These are phyloP conservation scores for Komagataella kurtzmanii DNA, from an alignment of 805 yeast species.

Conservation along the genomic window DNA sequence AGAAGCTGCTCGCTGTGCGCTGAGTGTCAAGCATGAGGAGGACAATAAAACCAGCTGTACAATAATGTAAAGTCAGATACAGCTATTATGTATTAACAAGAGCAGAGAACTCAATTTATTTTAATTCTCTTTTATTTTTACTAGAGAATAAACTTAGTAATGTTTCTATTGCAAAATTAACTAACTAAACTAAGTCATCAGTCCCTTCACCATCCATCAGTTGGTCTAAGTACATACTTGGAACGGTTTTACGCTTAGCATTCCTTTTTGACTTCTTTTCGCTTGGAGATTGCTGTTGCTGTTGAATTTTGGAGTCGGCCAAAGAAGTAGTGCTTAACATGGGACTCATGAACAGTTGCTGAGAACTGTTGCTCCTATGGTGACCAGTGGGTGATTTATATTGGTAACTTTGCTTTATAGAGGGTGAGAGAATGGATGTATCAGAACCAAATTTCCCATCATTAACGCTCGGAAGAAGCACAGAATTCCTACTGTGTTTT, in stretches of 20 bases:
- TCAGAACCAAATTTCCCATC: not conserved
- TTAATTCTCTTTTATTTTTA: not conserved
- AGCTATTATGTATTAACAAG: not conserved
- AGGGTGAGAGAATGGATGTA: not conserved
- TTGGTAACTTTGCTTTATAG: not conserved
- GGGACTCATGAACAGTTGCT: not conserved
- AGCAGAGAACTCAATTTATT: not conserved
- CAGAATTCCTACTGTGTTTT: constrained; percentile 6
- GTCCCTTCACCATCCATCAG: constrained; percentile 23
- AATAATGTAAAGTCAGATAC: constrained; percentile 1
- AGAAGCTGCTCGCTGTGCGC: constrained; percentile 95
- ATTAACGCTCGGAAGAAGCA: not conserved
- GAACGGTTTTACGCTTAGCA: constrained; percentile 18
- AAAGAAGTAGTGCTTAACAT: not conserved
- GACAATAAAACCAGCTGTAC: constrained; percentile 31
- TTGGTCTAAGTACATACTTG: constrained; percentile 35
- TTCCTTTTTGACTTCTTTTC: not conserved
- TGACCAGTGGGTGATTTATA: not conserved
- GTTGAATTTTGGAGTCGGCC: not conserved
- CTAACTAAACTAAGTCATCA: not conserved
- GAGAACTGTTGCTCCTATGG: not conserved
- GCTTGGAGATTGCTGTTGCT: not conserved
- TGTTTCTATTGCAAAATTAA: not conserved
- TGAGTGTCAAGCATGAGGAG: constrained; percentile 79
- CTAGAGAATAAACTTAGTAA: not conserved